Evolutionary conservation across 2,329 filamentous ascomycete genomes (phyloP).

Genomic region (Aureobasidium melanogenum): DNA sequence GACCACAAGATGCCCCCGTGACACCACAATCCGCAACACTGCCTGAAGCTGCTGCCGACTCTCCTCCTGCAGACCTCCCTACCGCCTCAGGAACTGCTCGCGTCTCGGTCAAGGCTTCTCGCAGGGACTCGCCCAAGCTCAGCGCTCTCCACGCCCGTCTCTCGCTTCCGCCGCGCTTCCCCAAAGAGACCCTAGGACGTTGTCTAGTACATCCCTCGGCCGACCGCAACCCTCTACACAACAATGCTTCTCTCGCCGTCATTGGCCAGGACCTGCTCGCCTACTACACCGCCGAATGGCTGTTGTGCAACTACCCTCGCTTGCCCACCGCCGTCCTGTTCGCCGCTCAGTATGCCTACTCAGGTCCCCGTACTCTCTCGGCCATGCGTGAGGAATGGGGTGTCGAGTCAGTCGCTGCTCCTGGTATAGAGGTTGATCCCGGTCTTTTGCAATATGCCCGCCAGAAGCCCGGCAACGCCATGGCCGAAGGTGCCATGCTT

Average conservation of each 20-base stretch:
- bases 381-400: slow-evolving; percentile 80
- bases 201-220: slow-evolving; percentile 80
- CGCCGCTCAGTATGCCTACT: slow-evolving; percentile 75
- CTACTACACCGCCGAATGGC: slow-evolving; percentile 81
- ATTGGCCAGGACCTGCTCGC: slow-evolving; percentile 76
- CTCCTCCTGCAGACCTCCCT: background rate
- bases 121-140: slow-evolving; percentile 68
- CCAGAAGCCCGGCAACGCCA: slow-evolving; percentile 33
- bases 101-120: background rate
- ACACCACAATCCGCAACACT: background rate
- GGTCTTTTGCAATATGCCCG: slow-evolving; percentile 74
- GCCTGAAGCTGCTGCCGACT: background rate
- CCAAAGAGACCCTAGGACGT: slow-evolving; percentile 75
- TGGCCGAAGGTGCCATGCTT: slow-evolving; percentile 23
- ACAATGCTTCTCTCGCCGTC: slow-evolving; percentile 76
- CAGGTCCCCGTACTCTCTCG: slow-evolving; percentile 64
- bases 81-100: background rate
- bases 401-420: slow-evolving; percentile 75
- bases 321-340: slow-evolving; percentile 83
- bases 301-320: slow-evolving; percentile 82
- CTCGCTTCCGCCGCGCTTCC: slow-evolving; percentile 69
- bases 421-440: slow-evolving; percentile 84
- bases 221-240: slow-evolving; percentile 70
- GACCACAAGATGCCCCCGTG: slow-evolving; percentile 1
- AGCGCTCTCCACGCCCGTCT: slow-evolving; percentile 86